Conservation (phyloP, 306 rosid genomes). For the Bauhinia variegata region DNA sequence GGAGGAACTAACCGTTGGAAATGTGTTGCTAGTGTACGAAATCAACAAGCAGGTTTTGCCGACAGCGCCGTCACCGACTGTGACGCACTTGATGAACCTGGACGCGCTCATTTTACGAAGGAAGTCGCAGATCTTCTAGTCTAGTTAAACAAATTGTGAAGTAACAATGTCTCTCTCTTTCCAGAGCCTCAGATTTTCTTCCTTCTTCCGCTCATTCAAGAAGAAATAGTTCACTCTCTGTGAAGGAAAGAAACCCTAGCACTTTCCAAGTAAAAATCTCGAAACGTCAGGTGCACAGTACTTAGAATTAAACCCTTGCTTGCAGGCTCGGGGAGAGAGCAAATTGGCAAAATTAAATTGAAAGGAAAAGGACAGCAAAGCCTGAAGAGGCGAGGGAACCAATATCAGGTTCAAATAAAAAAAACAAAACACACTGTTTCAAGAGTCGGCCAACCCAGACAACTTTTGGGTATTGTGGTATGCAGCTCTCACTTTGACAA, state of each 20-base stretch:
- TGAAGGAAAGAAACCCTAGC: conserved; percentile 24
- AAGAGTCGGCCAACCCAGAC: conserved; percentile 44
- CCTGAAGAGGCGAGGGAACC: conserved; percentile 24
- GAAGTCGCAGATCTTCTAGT: conserved; percentile 46
- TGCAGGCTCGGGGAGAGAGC: conserved; percentile 16
- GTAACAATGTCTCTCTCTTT: neutral
- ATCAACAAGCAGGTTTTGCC: conserved; percentile 91
- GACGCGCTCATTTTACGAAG: conserved; percentile 69
- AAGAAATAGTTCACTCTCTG: neutral
- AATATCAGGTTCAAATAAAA: conserved; percentile 9
- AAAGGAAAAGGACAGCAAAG: conserved; percentile 1
- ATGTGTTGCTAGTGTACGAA: conserved; percentile 85
- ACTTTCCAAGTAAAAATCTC: conserved; percentile 14
- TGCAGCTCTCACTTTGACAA: too few species aligned
- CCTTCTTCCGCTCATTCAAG: conserved; percentile 3
- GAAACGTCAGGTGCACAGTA: neutral
- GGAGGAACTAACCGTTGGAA: conserved; percentile 68
- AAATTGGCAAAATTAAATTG: conserved; percentile 29
- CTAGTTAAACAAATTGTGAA: neutral
- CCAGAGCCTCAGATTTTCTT: conserved; percentile 2
- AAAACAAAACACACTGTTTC: conserved; percentile 27
- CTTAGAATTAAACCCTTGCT: conserved; percentile 35
- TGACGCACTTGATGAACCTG: conserved; percentile 91
- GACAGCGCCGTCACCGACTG: conserved; percentile 92
- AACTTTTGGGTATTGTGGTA: too few species aligned